These are phyloP conservation scores for Xylaria longipes DNA, from an alignment of 495 filamentous ascomycete genomes.

Conservation along the genomic window DNA sequence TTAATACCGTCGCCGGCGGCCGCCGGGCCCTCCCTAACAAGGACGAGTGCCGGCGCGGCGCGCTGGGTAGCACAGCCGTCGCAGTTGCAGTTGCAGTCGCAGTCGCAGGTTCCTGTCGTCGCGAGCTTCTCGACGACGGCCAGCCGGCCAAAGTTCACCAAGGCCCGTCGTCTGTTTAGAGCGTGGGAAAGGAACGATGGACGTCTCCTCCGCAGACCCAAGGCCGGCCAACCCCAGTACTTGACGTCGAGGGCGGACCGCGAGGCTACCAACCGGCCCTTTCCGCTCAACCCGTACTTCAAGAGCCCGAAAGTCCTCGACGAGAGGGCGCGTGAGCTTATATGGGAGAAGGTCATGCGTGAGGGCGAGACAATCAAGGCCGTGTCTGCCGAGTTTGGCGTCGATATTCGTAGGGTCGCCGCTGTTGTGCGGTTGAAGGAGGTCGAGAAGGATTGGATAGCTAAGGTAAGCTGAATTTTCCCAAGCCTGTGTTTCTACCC, in stretches of 20 bases:
- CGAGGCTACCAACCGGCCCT: constrained; percentile 52
- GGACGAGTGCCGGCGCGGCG: constrained; percentile 14
- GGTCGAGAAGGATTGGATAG: constrained; percentile 78
- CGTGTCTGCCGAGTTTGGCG: constrained; percentile 76
- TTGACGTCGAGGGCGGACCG: constrained; percentile 20
- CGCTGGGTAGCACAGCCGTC: constrained; percentile 6
- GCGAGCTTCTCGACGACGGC: constrained; percentile 37
- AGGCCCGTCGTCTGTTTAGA: constrained; percentile 64
- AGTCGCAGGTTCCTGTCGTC: constrained; percentile 14
- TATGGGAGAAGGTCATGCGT: constrained; percentile 70
- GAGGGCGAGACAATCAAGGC: constrained; percentile 72
- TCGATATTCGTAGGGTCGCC: constrained; percentile 86
- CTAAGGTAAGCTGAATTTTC: constrained; percentile 63
- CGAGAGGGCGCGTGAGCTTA: constrained; percentile 74
- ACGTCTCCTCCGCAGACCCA: constrained; percentile 58
- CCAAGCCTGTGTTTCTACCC: constrained; percentile 27
- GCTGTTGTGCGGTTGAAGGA: constrained; percentile 88
- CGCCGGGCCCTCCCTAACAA: constrained; percentile 20
- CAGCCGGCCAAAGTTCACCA: constrained; percentile 34
- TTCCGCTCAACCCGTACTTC: constrained; percentile 78
- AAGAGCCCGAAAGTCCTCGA: constrained; percentile 75
- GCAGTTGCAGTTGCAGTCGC: background rate
- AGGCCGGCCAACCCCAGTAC: constrained; percentile 69
- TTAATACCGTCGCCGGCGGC: constrained; percentile 32
- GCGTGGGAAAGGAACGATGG: constrained; percentile 71